Percentiles rank a stretch among this genome's conserved stretches.
phyloP scores from a whole-genome alignment of 2,329 filamentous ascomycete species.

The Diplodia sapinea region DNA sequence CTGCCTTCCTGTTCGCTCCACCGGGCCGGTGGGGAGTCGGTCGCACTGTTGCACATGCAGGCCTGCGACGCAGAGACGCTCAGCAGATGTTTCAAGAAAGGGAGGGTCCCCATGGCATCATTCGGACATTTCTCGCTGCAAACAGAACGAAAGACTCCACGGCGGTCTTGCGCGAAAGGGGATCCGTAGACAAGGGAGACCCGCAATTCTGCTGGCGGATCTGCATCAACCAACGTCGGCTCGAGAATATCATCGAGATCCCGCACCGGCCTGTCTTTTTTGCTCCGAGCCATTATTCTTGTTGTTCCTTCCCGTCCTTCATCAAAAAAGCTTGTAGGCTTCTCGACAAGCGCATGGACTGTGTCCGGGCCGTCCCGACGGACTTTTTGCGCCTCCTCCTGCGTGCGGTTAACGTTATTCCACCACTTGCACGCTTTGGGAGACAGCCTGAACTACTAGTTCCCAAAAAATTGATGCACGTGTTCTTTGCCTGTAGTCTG shows the following conservation, averaged over 20 bases:
- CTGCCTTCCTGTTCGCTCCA: not conserved
- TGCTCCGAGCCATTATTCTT: not conserved
- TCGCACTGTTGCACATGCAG: not conserved
- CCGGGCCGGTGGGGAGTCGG: not conserved
- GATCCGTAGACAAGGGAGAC: not conserved
- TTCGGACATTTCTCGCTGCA: conserved; percentile 24
- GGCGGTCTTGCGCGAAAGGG: not conserved
- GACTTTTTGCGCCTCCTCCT: conserved; percentile 2
- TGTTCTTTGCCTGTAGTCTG: not conserved
- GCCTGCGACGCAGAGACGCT: not conserved
- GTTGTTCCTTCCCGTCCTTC: not conserved
- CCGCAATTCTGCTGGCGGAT: not conserved
- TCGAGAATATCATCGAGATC: not conserved
- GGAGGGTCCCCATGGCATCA: not conserved
- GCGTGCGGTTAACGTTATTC: not conserved
- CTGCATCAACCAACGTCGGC: not conserved
- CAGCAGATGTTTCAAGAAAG: not conserved
- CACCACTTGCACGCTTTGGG: conserved; percentile 1
- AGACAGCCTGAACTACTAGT: not conserved
- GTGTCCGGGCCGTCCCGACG: conserved; percentile 10
- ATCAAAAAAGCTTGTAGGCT: not conserved
- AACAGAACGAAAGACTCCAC: not conserved
- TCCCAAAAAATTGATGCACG: not conserved
- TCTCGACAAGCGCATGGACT: not conserved
- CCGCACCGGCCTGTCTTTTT: not conserved